phyloP scores from a whole-genome alignment of 2,329 filamentous ascomycete species.

The Aurifilum marmelostoma region DNA sequence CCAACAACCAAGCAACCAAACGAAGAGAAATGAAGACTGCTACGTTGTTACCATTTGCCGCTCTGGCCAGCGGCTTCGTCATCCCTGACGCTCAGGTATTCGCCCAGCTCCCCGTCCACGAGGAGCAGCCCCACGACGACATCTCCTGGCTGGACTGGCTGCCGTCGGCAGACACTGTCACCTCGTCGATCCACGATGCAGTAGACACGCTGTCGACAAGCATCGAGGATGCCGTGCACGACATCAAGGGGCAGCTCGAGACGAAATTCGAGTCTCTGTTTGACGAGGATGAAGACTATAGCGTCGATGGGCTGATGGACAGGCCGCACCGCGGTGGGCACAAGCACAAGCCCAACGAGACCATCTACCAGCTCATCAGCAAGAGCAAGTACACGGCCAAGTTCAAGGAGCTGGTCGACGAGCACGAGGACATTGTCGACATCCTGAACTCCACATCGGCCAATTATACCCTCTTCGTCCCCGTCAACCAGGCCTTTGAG shows the following conservation, averaged over 20 bases:
- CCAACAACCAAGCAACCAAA: neutral
- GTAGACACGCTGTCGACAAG: slow-evolving; percentile 27
- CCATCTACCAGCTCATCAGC: slow-evolving; percentile 80
- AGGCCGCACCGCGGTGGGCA: slow-evolving; percentile 27
- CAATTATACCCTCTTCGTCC: slow-evolving; percentile 83
- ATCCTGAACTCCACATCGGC: slow-evolving; percentile 73
- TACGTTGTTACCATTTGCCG: slow-evolving; percentile 29
- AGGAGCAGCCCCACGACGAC: slow-evolving; percentile 23
- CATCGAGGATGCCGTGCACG: slow-evolving; percentile 27
- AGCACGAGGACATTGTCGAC: slow-evolving; percentile 72
- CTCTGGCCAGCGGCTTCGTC: slow-evolving; percentile 32
- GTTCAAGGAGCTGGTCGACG: slow-evolving; percentile 74
- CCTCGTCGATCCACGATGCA: slow-evolving; percentile 22
- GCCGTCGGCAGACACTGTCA: slow-evolving; percentile 27
- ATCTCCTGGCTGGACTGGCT: slow-evolving; percentile 29
- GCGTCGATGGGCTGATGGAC: slow-evolving; percentile 10
- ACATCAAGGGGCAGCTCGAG: slow-evolving; percentile 25
- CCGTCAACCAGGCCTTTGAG: slow-evolving; percentile 76
- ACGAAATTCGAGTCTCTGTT: slow-evolving; percentile 38
- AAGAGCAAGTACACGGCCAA: slow-evolving; percentile 75
- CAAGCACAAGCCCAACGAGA: slow-evolving; percentile 60
- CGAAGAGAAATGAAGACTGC: slow-evolving; percentile 31
- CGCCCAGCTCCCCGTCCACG: slow-evolving; percentile 30
- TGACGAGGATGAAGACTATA: slow-evolving; percentile 33
- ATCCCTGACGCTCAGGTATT: slow-evolving; percentile 30